Percentiles rank a stretch among this genome's conserved stretches.
phyloP scores from a whole-genome alignment of 768 basidiomycete species.

The Boletus edulis region DNA sequence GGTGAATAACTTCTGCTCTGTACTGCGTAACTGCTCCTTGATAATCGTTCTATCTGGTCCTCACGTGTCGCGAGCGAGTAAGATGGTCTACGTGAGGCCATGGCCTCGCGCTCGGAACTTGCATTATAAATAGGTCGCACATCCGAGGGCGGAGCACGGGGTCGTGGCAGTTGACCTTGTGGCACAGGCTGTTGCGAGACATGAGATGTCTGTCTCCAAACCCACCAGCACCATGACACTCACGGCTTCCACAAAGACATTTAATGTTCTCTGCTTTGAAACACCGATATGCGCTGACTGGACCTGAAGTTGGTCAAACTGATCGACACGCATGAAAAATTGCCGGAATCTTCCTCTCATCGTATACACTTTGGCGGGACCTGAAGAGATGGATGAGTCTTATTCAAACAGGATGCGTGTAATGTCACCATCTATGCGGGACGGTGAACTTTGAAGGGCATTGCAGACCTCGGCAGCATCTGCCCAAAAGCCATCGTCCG shows the following conservation, averaged over 20 bases:
- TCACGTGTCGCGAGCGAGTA: constrained; percentile 25
- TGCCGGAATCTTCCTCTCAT: constrained; percentile 69
- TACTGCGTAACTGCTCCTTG: constrained; percentile 19
- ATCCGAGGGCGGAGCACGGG: constrained; percentile 10
- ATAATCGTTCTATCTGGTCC: constrained; percentile 25
- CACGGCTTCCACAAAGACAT: constrained; percentile 59
- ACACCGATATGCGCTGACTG: constrained; percentile 58
- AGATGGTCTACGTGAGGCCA: constrained; percentile 6
- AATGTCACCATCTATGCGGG: constrained; percentile 61
- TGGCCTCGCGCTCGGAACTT: constrained; percentile 19
- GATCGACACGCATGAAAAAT: constrained; percentile 60
- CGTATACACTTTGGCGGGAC: constrained; percentile 67
- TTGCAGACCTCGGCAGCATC: constrained; percentile 61
- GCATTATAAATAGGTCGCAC: constrained; percentile 8
- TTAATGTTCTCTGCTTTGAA: constrained; percentile 50
- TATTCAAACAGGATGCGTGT: neutral
- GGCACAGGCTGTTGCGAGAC: constrained; percentile 19
- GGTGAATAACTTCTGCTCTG: constrained; percentile 12
- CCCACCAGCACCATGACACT: constrained; percentile 15
- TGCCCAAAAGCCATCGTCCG: constrained; percentile 65
- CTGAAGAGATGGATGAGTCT: constrained; percentile 30
- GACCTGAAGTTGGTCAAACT: constrained; percentile 47
- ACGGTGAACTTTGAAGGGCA: constrained; percentile 57
- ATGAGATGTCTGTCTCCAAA: constrained; percentile 5
- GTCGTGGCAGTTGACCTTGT: constrained; percentile 28